Conservation (phyloP, 163 green algal species). For the Chlorella variabilis region DNA sequence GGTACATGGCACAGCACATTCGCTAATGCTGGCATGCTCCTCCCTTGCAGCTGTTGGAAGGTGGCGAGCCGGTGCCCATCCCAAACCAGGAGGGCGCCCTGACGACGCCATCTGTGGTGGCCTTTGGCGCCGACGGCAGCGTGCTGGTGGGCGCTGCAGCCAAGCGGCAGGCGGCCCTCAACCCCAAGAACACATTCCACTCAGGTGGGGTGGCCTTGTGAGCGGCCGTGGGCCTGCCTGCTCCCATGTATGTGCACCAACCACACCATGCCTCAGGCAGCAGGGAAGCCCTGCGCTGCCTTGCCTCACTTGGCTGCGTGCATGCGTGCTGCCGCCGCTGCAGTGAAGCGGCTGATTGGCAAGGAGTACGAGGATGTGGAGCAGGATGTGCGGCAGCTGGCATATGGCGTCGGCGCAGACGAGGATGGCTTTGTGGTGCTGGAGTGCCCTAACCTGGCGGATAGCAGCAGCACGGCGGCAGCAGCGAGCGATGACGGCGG, state of each 20-base stretch:
- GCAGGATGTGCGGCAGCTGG: conserved; percentile 52
- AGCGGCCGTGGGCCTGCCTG: too few species aligned
- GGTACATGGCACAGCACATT: too few species aligned
- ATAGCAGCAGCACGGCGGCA: not conserved
- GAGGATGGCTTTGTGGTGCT: conserved; percentile 69
- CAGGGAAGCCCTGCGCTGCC: too few species aligned
- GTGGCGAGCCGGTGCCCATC: conserved; percentile 69
- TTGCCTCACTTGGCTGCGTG: too few species aligned
- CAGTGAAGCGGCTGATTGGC: conserved; percentile 85
- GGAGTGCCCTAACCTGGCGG: conserved; percentile 55
- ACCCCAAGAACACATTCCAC: conserved; percentile 77
- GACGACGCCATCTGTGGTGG: conserved; percentile 53
- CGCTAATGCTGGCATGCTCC: too few species aligned
- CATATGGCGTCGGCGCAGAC: conserved; percentile 58
- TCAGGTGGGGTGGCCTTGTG: too few species aligned
- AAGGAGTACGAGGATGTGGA: conserved; percentile 59
- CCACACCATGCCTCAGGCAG: too few species aligned
- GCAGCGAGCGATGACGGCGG: not conserved
- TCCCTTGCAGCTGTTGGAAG: conserved; percentile 53
- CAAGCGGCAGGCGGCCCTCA: conserved; percentile 52
- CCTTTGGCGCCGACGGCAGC: conserved; percentile 53
- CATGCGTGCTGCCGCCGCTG: not conserved
- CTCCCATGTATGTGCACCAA: too few species aligned
- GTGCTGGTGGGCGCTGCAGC: conserved; percentile 73
- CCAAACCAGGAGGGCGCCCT: conserved; percentile 44